Percentiles rank a stretch among this genome's conserved stretches.
Evolutionary conservation across 2,329 filamentous ascomycete species (phyloP).

Genomic region (Cordyceps cateniannulata): DNA sequence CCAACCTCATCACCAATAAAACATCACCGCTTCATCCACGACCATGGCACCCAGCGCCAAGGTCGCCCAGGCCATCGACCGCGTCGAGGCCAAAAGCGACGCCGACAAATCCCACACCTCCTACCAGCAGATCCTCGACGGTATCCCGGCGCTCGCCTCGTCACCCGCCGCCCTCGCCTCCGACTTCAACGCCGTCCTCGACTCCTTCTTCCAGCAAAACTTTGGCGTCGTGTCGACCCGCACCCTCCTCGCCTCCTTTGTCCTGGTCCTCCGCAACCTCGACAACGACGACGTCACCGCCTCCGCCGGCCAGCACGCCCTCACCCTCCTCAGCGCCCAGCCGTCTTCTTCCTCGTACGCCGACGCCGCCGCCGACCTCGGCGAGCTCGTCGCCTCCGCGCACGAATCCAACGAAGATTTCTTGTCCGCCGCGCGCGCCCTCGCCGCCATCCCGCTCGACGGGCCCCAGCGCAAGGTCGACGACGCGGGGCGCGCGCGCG

Average conservation of each 20-base stretch:
- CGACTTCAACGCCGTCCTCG: constrained; percentile 62
- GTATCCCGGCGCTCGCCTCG: constrained; percentile 35
- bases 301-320: constrained; percentile 67
- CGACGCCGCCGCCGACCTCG: constrained; percentile 75
- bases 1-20: constrained; percentile 13
- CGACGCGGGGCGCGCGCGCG: constrained; percentile 71
- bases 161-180: constrained; percentile 32
- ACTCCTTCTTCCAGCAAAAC: constrained; percentile 59
- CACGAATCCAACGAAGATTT: constrained; percentile 81
- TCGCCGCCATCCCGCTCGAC: constrained; percentile 83
- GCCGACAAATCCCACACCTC: constrained; percentile 38
- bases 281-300: constrained; percentile 62
- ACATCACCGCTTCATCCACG: constrained; percentile 13
- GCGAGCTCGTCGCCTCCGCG: constrained; percentile 74
- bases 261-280: constrained; percentile 54
- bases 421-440: constrained; percentile 64
- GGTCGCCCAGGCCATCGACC: constrained; percentile 37
- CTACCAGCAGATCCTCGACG: constrained; percentile 40
- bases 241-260: constrained; percentile 61
- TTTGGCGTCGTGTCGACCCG: constrained; percentile 73
- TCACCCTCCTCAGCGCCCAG: constrained; percentile 56
- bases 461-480: constrained; percentile 78
- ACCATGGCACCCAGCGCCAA: constrained; percentile 33
- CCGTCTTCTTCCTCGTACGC: constrained; percentile 65
- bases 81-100: constrained; percentile 27